Evolutionary conservation across 768 basidiomycete species (phyloP), one percentile per base, ranked within the genome.

Genomic region (Flagelloscypha sp.): DNA sequence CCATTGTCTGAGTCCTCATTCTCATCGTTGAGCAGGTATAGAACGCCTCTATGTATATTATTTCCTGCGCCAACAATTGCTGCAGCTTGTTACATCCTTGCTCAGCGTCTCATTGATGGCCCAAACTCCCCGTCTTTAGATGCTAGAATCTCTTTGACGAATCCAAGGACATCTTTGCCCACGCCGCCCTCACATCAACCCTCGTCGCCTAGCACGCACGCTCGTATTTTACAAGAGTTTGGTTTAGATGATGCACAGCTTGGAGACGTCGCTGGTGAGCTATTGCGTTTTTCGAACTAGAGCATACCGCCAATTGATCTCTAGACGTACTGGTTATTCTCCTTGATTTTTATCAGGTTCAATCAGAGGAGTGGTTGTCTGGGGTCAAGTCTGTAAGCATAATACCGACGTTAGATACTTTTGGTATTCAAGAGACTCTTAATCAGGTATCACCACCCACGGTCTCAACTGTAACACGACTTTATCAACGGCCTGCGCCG

Each of bases 181-280:
- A 87, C 84, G 5, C 85, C 85, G 22, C 85, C 85, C 16, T 77
- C 83, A 16, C 74, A 84, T 47, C 79, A 84, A 45, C 72, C 81
- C 12, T 64, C 74, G 24, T 82, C 79, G 24, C 81, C 83, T 33
- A 79, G 83, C 48, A 72, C 74, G 13, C 70, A 74, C 25, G 69
- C 82, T 40, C 75, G 76, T 49, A 79, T 72, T 7, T 60, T 84
- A 28, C 78, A 83, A 43, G 65, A 76, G 49, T 83, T 80, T 49
- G 67, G 68, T 9, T 70, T 88, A 40, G 69, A 61, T 35, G 74
- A 79, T 39, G 47, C 57, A 21, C 79, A 87, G 46, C 58, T 83
- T 25, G 54, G 54, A 13, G 58, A 63, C 31, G 68, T 85, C 27
- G 68, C 77, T 58, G 84, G 84, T 84, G 41, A 42, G 63, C 36